Evolutionary conservation across 495 filamentous ascomycete species (phyloP), one percentile per base, ranked within the genome.

Genomic region (Geopyxis carbonaria): DNA sequence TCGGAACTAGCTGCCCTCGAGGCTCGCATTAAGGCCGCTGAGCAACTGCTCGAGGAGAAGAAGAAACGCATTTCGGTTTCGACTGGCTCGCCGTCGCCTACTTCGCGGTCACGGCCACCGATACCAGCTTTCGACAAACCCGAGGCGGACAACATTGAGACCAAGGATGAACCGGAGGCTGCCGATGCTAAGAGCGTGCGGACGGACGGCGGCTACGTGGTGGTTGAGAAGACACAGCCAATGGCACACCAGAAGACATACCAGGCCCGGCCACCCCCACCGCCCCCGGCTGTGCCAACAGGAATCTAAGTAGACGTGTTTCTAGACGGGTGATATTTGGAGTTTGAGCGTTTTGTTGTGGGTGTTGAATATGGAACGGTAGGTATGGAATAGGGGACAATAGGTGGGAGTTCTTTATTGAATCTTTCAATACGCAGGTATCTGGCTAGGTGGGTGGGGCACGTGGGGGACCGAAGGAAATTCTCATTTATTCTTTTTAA

Each of bases 1-100:
- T 68, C 70, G 15, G 84, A 95, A 55, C 72, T 95, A 47, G 75
- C 93, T 60, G 73, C 74, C 27, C 75, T 95, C 40, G 83, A 93
- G 59, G 73, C 72, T 11, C 73, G 73, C 36, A 73, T 95, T 36
- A 77, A 74, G 45, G 82, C 83, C 50, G 82, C 87, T 44, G 87
- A 95, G 61, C 64, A 75, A 49, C 76, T 77, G 14, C 68, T 95
- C 8, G 76, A 80, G 59, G 60, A 53, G 53, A 58, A 50, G 30
- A 56, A 56, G 38, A 50, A 51, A 28, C 47, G 52, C 31, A 13
- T 8, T 7, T 24, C 31, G 11, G 9, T 44, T 7, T 16, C 27
- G 14, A 27, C 30, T 32, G 8, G 15, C 37, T 4, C 22, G 13
- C 45, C 15, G 37, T 53, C 21, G 33, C 51, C 22, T 38, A 28